Conservation (phyloP, 2,329 filamentous ascomycete species). For the Talaromyces sp. region DNA sequence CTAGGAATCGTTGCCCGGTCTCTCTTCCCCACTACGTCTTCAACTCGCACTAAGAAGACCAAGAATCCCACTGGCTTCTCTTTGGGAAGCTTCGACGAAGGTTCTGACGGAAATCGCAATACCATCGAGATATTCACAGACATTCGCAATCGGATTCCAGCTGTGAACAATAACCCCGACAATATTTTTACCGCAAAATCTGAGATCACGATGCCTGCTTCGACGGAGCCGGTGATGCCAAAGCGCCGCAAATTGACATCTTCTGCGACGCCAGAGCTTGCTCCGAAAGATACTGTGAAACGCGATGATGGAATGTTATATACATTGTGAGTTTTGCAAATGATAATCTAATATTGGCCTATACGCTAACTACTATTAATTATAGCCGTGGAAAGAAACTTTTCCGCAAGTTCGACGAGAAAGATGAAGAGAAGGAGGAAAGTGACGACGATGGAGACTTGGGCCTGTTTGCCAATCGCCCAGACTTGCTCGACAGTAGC, state of each 20-base stretch:
- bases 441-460: conserved; percentile 31
- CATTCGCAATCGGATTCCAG: conserved; percentile 56
- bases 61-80: conserved; percentile 44
- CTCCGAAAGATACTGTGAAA: conserved; percentile 48
- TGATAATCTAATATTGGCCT: not conserved
- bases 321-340: conserved; percentile 52
- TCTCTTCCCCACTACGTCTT: conserved; percentile 46
- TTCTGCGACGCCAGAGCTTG: conserved; percentile 33
- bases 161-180: conserved; percentile 45
- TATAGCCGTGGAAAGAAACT: conserved; percentile 58
- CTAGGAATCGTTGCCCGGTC: conserved; percentile 49
- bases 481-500: conserved; percentile 32
- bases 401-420: conserved; percentile 49
- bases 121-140: conserved; percentile 60
- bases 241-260: conserved; percentile 33
- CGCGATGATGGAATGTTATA: conserved; percentile 57
- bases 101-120: conserved; percentile 26
- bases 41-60: conserved; percentile 43
- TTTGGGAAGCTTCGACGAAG: conserved; percentile 39
- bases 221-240: conserved; percentile 24
- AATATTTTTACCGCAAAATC: conserved; percentile 53
- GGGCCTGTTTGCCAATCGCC: conserved; percentile 37
- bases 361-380: conserved; percentile 21
- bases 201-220: conserved; percentile 21
- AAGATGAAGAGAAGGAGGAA: conserved; percentile 40